These are phyloP conservation scores for Puya raimondii DNA, from an alignment of 176 grass and related monocot genomes.

Conservation along the genomic window DNA sequence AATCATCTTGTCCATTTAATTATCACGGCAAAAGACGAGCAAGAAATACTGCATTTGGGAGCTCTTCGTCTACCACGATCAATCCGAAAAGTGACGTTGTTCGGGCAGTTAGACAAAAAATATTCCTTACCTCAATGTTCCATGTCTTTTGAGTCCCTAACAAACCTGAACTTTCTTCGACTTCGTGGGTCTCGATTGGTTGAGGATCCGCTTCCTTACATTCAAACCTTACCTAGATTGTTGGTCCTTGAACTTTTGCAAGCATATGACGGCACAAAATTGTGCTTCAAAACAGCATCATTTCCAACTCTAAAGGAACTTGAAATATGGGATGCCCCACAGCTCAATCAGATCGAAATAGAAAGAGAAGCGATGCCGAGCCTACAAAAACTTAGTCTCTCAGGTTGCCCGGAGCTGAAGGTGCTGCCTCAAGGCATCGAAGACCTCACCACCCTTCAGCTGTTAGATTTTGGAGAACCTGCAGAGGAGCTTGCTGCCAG, in stretches of 20 bases:
- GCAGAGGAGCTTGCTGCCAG: slow-evolving; percentile 5
- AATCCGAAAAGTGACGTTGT: background rate
- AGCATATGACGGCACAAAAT: slow-evolving; percentile 24
- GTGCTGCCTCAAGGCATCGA: slow-evolving; percentile 11
- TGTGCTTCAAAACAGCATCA: slow-evolving; percentile 6
- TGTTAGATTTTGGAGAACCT: background rate
- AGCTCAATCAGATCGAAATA: background rate
- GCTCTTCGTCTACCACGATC: slow-evolving; percentile 10
- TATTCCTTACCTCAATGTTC: background rate
- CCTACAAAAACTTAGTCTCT: background rate
- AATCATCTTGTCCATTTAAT: slow-evolving; percentile 8
- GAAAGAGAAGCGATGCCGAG: background rate
- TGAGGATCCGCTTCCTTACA: slow-evolving; percentile 17
- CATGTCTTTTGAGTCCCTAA: background rate
- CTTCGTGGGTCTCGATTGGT: slow-evolving; percentile 11
- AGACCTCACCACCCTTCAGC: slow-evolving; percentile 1
- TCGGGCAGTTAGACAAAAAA: slow-evolving; percentile 8
- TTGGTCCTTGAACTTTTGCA: background rate
- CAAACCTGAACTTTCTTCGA: background rate
- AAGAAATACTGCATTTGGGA: slow-evolving; percentile 14
- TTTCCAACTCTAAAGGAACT: slow-evolving; percentile 23
- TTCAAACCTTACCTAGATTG: slow-evolving; percentile 5
- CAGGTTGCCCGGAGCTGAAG: background rate
- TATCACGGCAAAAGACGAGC: background rate
- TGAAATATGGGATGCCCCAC: background rate